Conservation (phyloP, 176 grass and related monocot species). For the Carex kokanica region DNA sequence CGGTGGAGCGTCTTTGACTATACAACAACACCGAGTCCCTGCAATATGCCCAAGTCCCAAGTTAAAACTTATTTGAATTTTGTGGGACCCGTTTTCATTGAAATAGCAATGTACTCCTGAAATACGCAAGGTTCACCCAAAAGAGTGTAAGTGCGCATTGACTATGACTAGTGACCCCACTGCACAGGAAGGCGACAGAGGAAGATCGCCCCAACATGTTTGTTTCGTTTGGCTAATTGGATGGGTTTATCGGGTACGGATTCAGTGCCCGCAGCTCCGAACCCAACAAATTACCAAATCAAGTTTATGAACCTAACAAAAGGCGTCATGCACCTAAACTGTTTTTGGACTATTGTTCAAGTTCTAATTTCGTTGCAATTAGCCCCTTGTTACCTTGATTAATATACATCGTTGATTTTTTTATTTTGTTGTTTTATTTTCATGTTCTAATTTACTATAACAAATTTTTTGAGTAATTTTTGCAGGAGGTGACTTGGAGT, state of each 20-base stretch:
- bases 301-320: background rate
- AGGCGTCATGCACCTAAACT: background rate
- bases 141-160: background rate
- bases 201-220: background rate
- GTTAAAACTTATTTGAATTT: background rate
- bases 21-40: background rate
- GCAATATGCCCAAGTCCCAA: background rate
- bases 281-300: background rate
- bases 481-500: too few species aligned
- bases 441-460: background rate
- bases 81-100: background rate
- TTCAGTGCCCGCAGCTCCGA: background rate
- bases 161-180: constrained; percentile 17
- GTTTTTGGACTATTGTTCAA: too few species aligned
- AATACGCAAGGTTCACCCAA: background rate
- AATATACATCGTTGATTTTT: background rate
- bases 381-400: too few species aligned
- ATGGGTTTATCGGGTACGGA: background rate
- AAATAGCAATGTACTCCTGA: background rate
- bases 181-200: background rate
- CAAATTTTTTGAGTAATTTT: background rate
- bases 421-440: background rate
- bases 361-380: too few species aligned
- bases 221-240: background rate
- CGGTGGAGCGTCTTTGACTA: constrained; percentile 9